Percentiles rank a stretch among this genome's conserved stretches.
phyloP scores from a whole-genome alignment of 1,284 basidiomycete genomes.

The Mycosarcoma mackinlayi region DNA sequence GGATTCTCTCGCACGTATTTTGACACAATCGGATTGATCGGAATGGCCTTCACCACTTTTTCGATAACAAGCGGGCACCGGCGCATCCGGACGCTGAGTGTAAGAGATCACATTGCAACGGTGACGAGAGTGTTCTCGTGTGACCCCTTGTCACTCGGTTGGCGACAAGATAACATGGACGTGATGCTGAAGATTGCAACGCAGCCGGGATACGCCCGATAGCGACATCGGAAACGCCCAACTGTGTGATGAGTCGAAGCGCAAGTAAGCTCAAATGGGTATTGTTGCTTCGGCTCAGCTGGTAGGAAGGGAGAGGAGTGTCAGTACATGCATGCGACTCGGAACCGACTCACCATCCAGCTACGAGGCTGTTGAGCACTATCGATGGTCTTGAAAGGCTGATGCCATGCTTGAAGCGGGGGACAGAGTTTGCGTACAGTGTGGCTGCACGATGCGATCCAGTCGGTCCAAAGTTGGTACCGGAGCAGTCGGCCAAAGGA shows the following conservation, averaged over 20 bases:
- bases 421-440: background rate
- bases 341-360: background rate
- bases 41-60: background rate
- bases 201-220: too few species aligned
- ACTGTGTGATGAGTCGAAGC: too few species aligned
- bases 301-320: background rate
- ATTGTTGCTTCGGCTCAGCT: background rate
- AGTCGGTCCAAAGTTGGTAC: too few species aligned
- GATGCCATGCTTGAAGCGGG: background rate
- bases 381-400: background rate
- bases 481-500: too few species aligned
- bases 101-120: constrained; percentile 5
- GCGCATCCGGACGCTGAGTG: too few species aligned
- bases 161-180: too few species aligned
- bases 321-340: background rate
- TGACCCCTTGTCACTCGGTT: too few species aligned
- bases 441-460: background rate
- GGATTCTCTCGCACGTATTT: too few species aligned
- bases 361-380: background rate
- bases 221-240: too few species aligned
- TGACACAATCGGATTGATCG: too few species aligned
- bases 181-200: too few species aligned
- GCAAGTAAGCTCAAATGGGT: background rate
- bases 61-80: background rate
- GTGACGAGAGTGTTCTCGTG: background rate